Base-by-base conservation (phyloP, 2,329 filamentous ascomycete genomes). In the Sclerotinia borealis region DNA sequence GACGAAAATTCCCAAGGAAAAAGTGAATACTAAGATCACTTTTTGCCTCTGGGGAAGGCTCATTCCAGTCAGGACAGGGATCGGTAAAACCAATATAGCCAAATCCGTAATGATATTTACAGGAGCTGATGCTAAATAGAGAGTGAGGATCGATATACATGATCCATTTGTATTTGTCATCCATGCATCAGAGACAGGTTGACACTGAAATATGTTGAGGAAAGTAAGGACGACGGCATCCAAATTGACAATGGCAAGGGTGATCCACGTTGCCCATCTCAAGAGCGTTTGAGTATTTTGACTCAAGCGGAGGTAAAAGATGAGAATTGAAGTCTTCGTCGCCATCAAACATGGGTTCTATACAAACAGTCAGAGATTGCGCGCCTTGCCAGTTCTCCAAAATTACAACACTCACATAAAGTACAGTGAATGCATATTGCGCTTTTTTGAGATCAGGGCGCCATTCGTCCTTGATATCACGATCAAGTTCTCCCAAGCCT, bases 21-120 rank as follows among this genome's bases (percentile, higher is more conserved):
- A 98, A 0, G 92, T 96, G 39, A 95, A 78, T 59, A 96, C 84
- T 9, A 98, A 78, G 51, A 96, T 95, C 2, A 88, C 86, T 77
- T 97, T 97, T 73, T 97, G 93, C 65, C 91, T 90, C 64, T 80
- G 84, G 0, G 93, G 93, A 11, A 98, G 77, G 54, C 87, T 87
- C 89, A 97, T 95, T 61, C 87, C 83, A 0, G 92, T 96, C 25
- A 97, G 79, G 11, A 97, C 90, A 1, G 93, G 93, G 71, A 97
- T 91, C 0, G 93, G 93, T 13, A 97, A 79, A 49, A 95, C 88
- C 36, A 98, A 80, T 58, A 97, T 92, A 49, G 91, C 90, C 62
- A 97, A 80, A 72, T 97, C 93, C 25, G 92, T 96, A 66, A 96
- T 88, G 69, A 97, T 91, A 77, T 97, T 97, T 73, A 96, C 85